Percentiles rank a stretch among this genome's conserved stretches.
Conservation (phyloP, 306 rosid species). For the Fragaria ananassa region DNA sequence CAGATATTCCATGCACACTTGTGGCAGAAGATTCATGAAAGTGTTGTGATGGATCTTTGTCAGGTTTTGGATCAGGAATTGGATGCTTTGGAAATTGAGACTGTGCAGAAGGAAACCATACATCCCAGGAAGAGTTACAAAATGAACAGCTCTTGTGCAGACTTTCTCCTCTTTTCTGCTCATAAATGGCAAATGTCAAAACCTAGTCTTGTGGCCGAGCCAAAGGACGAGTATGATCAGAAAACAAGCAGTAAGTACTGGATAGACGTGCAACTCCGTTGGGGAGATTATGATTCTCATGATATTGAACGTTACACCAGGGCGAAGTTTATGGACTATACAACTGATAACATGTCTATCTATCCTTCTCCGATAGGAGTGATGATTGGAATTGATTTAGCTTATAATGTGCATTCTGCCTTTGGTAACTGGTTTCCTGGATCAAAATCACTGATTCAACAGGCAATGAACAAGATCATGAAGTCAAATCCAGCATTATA, state of each 20-base stretch:
- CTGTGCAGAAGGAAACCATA: constrained; percentile 96
- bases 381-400: constrained; percentile 94
- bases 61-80: constrained; percentile 96
- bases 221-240: constrained; percentile 92
- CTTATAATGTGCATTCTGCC: constrained; percentile 93
- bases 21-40: constrained; percentile 99
- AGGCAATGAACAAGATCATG: constrained; percentile 99
- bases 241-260: constrained; percentile 95
- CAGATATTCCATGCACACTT: constrained; percentile 97
- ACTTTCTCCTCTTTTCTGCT: constrained; percentile 91
- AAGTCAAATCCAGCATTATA: constrained; percentile 99
- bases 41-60: constrained; percentile 99
- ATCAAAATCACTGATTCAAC: constrained; percentile 85
- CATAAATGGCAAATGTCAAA: constrained; percentile 99
- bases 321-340: constrained; percentile 97
- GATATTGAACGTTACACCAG: constrained; percentile 97
- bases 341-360: constrained; percentile 96
- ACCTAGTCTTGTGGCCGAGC: constrained; percentile 90
- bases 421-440: constrained; percentile 99
- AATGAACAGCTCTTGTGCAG: constrained; percentile 99
- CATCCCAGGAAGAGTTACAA: constrained; percentile 98
- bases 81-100: constrained; percentile 97
- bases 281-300: constrained; percentile 98
- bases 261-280: constrained; percentile 93
- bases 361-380: constrained; percentile 97